A percentile compares a stretch with the other conserved stretches of the same genome.
Conservation (phyloP, 331 rosid genomes). For the Saraca asoca region DNA sequence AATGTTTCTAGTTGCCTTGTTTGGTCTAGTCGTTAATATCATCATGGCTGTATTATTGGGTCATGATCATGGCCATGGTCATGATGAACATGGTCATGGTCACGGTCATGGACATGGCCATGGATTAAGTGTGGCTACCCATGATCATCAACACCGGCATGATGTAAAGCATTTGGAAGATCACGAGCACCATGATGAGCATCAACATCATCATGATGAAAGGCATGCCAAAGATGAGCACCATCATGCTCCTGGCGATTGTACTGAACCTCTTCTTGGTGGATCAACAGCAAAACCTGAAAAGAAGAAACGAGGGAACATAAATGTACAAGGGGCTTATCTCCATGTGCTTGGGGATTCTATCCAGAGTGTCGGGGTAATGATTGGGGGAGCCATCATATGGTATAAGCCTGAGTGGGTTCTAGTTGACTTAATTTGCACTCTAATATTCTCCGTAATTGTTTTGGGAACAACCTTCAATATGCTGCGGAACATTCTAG, state of each 20-base stretch:
- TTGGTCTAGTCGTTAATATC: slow-evolving; percentile 73
- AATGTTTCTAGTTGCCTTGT: slow-evolving; percentile 65
- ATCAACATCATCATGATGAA: slow-evolving; percentile 13
- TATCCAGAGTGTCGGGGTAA: slow-evolving; percentile 71
- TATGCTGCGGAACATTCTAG: slow-evolving; percentile 70
- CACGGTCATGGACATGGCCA: not conserved
- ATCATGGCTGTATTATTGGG: slow-evolving; percentile 69
- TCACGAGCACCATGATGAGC: not conserved
- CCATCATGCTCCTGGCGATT: slow-evolving; percentile 30
- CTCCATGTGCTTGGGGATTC: slow-evolving; percentile 82
- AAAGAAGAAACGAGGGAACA: slow-evolving; percentile 51
- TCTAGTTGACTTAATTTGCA: slow-evolving; percentile 70
- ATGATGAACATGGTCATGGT: slow-evolving; percentile 33
- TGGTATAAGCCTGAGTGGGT: slow-evolving; percentile 71
- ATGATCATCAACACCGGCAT: slow-evolving; percentile 36
- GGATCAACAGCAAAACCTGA: slow-evolving; percentile 35
- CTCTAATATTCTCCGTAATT: slow-evolving; percentile 60
- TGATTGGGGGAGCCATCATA: slow-evolving; percentile 79
- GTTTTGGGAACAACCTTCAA: slow-evolving; percentile 70
- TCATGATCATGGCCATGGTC: slow-evolving; percentile 66
- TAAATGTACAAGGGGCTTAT: slow-evolving; percentile 76
- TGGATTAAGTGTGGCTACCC: slow-evolving; percentile 40
- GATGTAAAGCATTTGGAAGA: not conserved
- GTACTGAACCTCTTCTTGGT: slow-evolving; percentile 47
- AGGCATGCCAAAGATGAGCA: slow-evolving; percentile 19